phyloP scores from a whole-genome alignment of 495 filamentous ascomycete genomes.

The Trichoderma parareesei region DNA sequence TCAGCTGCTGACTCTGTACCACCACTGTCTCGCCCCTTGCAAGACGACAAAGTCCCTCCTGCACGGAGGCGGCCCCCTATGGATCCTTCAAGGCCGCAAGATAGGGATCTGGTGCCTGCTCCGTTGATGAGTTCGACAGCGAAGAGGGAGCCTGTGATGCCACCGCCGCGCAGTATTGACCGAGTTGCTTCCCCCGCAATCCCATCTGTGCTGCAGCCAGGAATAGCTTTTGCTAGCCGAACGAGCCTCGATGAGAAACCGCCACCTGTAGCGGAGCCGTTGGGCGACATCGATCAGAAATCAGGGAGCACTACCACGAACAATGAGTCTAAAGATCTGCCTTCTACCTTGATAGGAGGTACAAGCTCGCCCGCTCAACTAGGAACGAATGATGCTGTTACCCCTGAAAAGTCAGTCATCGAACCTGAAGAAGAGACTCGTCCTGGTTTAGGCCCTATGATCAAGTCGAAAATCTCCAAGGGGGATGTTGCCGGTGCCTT shows the following conservation, averaged over 20 bases:
- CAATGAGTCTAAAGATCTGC: background rate
- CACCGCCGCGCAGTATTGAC: constrained; percentile 39
- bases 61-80: constrained; percentile 47
- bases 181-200: constrained; percentile 31
- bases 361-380: background rate
- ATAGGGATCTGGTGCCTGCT: constrained; percentile 42
- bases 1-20: background rate
- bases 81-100: constrained; percentile 38
- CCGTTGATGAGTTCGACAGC: constrained; percentile 43
- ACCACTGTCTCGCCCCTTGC: background rate
- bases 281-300: background rate
- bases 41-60: constrained; percentile 29
- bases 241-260: background rate
- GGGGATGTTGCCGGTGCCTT: constrained; percentile 70
- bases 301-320: background rate
- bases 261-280: background rate
- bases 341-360: background rate
- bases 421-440: constrained; percentile 42
- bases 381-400: background rate
- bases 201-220: constrained; percentile 14
- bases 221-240: background rate
- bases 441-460: constrained; percentile 84
- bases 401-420: background rate
- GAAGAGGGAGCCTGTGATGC: constrained; percentile 35
- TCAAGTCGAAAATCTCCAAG: constrained; percentile 59